These are phyloP conservation scores for Quercus variabilis DNA, from an alignment of 306 rosid genomes.

Conservation along the genomic window DNA sequence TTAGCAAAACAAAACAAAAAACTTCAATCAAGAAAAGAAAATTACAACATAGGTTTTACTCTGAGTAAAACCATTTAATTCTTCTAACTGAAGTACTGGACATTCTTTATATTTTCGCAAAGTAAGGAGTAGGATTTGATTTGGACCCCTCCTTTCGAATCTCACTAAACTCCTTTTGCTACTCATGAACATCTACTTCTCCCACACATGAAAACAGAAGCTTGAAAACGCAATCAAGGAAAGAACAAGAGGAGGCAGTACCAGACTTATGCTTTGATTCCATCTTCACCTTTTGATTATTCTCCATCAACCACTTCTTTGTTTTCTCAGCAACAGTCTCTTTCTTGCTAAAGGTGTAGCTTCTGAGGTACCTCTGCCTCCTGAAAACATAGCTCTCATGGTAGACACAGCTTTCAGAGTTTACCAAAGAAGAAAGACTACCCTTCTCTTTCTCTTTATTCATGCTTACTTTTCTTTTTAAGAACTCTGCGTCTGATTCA, in stretches of 20 bases:
- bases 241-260: neutral
- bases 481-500: constrained; percentile 4
- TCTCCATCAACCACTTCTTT: neutral
- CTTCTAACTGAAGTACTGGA: no score
- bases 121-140: no score
- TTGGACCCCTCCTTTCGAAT: no score
- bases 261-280: neutral
- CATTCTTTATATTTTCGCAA: no score
- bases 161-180: neutral
- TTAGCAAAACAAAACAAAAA: no score
- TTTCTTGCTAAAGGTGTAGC: neutral
- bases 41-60: neutral
- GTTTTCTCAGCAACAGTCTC: neutral
- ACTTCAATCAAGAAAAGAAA: no score
- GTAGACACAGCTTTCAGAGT: neutral
- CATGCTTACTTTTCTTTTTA: neutral
- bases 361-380: constrained; percentile 6
- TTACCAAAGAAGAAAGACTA: no score
- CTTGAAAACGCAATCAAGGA: neutral
- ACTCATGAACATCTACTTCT: neutral
- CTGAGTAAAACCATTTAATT: neutral
- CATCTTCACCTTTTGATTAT: no score
- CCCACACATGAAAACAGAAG: neutral
- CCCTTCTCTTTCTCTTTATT: neutral
- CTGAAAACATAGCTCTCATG: neutral